phyloP scores from a whole-genome alignment of 129 eudicot genomes.

The Mikania micrantha region DNA sequence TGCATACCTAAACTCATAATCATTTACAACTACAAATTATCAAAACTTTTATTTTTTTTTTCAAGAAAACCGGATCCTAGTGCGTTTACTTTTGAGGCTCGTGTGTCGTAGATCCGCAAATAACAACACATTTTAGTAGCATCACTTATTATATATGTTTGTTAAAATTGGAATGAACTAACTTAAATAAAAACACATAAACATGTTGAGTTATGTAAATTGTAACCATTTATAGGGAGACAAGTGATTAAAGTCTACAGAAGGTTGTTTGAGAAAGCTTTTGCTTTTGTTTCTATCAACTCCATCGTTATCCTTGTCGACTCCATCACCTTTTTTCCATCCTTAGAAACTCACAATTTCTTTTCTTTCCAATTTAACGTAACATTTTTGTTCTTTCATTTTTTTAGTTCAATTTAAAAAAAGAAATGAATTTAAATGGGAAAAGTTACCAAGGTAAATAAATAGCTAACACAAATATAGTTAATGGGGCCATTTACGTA shows the following conservation, averaged over 20 bases:
- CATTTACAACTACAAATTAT: no score
- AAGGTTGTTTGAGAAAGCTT: constrained; percentile 19
- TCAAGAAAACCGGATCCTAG: neutral
- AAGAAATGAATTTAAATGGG: neutral
- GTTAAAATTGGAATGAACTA: neutral
- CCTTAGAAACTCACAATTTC: constrained; percentile 22
- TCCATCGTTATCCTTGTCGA: constrained; percentile 33
- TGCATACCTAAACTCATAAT: no score
- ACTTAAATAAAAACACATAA: neutral
- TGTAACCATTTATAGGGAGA: constrained; percentile 14
- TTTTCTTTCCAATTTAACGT: neutral
- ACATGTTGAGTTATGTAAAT: neutral
- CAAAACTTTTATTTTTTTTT: no score
- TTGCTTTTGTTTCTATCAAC: constrained; percentile 29
- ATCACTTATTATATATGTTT: neutral
- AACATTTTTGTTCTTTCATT: neutral
- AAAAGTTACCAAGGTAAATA: neutral
- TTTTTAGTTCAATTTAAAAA: neutral
- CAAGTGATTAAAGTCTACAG: constrained; percentile 11
- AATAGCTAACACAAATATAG: neutral
- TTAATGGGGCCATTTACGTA: neutral
- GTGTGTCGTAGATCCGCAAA: neutral
- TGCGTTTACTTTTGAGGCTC: neutral
- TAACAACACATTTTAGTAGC: neutral
- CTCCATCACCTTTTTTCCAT: constrained; percentile 7